Evolutionary conservation across 768 basidiomycete genomes (phyloP).

Genomic region (Asterophora parasitica): DNA sequence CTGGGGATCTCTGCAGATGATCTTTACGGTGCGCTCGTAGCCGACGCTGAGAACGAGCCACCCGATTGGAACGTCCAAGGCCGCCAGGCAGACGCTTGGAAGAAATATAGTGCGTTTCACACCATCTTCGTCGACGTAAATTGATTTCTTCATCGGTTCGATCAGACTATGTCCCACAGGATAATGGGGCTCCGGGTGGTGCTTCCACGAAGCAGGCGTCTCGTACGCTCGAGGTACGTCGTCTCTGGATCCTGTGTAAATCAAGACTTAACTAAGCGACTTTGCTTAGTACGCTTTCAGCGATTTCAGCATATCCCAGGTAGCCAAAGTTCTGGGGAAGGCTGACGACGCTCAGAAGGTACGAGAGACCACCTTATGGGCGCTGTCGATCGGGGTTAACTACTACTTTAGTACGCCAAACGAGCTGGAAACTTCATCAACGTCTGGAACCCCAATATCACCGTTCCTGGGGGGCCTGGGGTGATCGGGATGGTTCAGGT

Average conservation of each 20-base stretch:
- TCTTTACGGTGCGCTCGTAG: constrained; percentile 53
- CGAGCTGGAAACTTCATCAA: constrained; percentile 55
- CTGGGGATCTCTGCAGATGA: constrained; percentile 44
- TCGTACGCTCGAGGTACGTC: constrained; percentile 49
- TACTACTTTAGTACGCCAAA: constrained; percentile 41
- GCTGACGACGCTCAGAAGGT: constrained; percentile 49
- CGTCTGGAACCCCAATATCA: constrained; percentile 54
- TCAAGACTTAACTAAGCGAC: too few relatives aligned
- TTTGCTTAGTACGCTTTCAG: constrained; percentile 50
- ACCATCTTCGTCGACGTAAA: background rate
- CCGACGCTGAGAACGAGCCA: constrained; percentile 54
- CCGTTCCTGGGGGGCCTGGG: constrained; percentile 42
- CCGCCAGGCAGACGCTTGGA: constrained; percentile 54
- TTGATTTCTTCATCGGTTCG: too few relatives aligned
- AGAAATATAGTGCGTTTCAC: constrained; percentile 35
- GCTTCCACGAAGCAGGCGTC: constrained; percentile 61
- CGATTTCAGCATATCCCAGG: constrained; percentile 63
- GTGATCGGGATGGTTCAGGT: constrained; percentile 63
- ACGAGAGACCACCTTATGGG: too few relatives aligned
- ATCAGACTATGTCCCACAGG: constrained; percentile 36
- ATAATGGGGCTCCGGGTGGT: constrained; percentile 41
- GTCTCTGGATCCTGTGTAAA: background rate
- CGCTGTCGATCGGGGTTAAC: too few relatives aligned
- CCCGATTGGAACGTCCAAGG: constrained; percentile 62
- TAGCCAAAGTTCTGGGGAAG: constrained; percentile 50